Evolutionary conservation across 129 eudicot genomes (phyloP), one percentile per base, ranked within the genome.

Genomic region (Lactuca saligna): DNA sequence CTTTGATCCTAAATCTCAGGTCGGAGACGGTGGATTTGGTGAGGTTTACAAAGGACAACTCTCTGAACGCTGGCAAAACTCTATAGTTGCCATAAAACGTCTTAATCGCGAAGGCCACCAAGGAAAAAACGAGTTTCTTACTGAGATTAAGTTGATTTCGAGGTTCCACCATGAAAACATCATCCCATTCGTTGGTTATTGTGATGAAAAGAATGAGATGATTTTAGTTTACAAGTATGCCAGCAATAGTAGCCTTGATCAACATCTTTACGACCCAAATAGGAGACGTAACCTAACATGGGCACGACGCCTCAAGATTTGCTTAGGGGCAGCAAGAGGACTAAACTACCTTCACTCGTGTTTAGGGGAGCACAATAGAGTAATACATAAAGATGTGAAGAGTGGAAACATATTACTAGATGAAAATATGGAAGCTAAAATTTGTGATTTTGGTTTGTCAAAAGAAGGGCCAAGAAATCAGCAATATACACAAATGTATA

Each of bases 101-200:
- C 25, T 20, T 20, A 20, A 20, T 20, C 1, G 1, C 1, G 25
- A 20, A 20, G 25, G 25, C 1, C 25, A 20, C 25, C 25, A 20
- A 38, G 50, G 66, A 62, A 20, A 3, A 25, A 6, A 8, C 32
- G 48, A 62, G 53, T 62, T 38, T 33, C 2, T 6, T 10, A 10
- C 3, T n/a, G 53, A 62, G 33, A 50, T 39, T 17, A 15, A 15
- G 25, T 9, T 62, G 46, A 38, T 62, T 5, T 62, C 51, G 5
- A 7, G 10, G 9, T 25, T 44, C 14, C 54, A 20, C 54, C 68
- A 63, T 63, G 37, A 63, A 41, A 63, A 63, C 68, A 63, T 63
- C 38, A 63, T 41, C 68, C 16, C 16, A 17, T 63, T 63, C 54
- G 17, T 63, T 42, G 68, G 68, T 63, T 63, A 39, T 37, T 63